Base-by-base conservation (phyloP, 257 asterid genomes). In the Scutellaria galericulata region DNA sequence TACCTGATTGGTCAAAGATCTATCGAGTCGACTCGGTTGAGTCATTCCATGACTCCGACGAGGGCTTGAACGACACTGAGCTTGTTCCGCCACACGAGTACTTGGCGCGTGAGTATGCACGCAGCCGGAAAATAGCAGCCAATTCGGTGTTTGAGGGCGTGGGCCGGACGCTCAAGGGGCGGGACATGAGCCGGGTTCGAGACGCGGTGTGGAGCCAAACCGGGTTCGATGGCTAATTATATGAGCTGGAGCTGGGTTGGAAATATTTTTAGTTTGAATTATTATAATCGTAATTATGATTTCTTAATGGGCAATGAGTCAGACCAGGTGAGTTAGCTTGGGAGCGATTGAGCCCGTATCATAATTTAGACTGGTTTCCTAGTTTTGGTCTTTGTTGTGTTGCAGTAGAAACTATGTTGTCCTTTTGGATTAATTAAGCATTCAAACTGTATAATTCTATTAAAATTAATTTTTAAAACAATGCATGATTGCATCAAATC, bases 151-250 rank as follows among this genome's bases (percentile, higher is more conserved):
- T 87, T 2, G 97, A 87, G 65, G 98, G 98, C 0, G 94, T 85
- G n/a, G 98, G 97, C 0, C 79, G 97, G 0, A 93, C 97, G 0
- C 85, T 93, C 6, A 93, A 93, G 83, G 98, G 98, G 0, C 84
- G 98, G 18, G 98, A 90, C 61, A 0, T 89, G 91, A 90, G 98
- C 56, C 86, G 98, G 45, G 98, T 93, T 7, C 80, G 98, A 9
- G 98, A 93, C 45, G 96, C 97, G 0, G 98, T 90, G 5, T 93
- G 98, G 98, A 90, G 93, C 68, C 98, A 89, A 72, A 93, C 98
- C 60, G 95, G 97, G 54, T 93, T 90, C 79, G 77, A 90, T 58
- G 98, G 97, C 15, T 92, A 67, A 80, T 11, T 6, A 22, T 6
- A 22, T 0, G 54, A 20, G 12, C 12, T 15, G 27, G 27, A 24